phyloP scores from a whole-genome alignment of 768 basidiomycete genomes.

The Lentinula edodes region DNA sequence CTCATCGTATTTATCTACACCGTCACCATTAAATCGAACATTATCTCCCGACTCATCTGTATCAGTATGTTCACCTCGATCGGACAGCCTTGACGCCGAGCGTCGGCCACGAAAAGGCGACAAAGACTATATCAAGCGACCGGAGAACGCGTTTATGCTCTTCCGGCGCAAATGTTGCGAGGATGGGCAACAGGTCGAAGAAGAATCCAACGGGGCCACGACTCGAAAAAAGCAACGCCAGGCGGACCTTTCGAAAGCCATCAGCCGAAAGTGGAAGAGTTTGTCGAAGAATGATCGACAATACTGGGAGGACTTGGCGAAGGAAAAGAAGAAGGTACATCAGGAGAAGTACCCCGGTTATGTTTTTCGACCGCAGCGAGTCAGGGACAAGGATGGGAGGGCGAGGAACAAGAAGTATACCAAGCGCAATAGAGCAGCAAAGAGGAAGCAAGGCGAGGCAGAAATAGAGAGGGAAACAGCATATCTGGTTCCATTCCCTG shows the following conservation, averaged over 20 bases:
- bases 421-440: conserved; percentile 22
- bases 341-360: conserved; percentile 71
- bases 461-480: conserved; percentile 27
- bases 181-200: conserved; percentile 45
- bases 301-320: conserved; percentile 72
- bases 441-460: conserved; percentile 15
- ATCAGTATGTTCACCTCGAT: conserved; percentile 29
- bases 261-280: conserved; percentile 75
- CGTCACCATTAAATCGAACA: conserved; percentile 29
- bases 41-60: conserved; percentile 40
- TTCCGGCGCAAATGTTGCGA: conserved; percentile 78
- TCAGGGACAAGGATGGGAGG: conserved; percentile 50
- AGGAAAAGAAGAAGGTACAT: conserved; percentile 77
- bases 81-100: conserved; percentile 36
- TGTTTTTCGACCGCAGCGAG: conserved; percentile 71
- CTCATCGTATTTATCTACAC: conserved; percentile 32
- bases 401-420: conserved; percentile 28
- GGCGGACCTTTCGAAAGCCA: conserved; percentile 76
- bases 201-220: conserved; percentile 37
- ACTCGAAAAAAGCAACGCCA: conserved; percentile 75
- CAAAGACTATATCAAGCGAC: conserved; percentile 79
- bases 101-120: conserved; percentile 67
- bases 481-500: conserved; percentile 22
- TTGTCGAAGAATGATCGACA: conserved; percentile 59
- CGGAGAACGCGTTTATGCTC: conserved; percentile 81